Base-by-base conservation (phyloP, 148 eudicot genomes). In the Rhododendron mucronatum region DNA sequence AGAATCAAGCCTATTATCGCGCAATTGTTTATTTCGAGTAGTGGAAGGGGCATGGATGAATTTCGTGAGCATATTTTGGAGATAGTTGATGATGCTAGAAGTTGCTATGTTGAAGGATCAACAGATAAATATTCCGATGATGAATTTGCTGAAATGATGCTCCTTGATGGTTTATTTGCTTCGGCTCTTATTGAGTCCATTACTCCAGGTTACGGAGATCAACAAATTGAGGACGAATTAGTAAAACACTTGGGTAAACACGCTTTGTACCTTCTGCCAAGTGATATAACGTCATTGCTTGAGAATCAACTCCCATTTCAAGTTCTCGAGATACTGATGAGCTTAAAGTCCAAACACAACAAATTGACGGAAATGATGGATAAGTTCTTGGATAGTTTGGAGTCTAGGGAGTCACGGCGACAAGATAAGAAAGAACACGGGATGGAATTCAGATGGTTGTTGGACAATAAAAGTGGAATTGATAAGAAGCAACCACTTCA, bases 241-340 rank as follows among this genome's bases (percentile, higher is more conserved):
- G 11, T 21, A 3, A 45, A 78, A 45, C 55, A 45, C 81, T 78
- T 78, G 5, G 81, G 81, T 4, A n/a, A 41, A 44, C 63, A 81
- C 1, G 41, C 61, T 0, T 51, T 23, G 14, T 28, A 71, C 39
- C 39, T 71, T 15, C 3, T 71, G 39, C 20, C 39, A 30, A 71
- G 3, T 0, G 53, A 41, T 45, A n/a, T 45, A 3, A 21, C 47
- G 2, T 45, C n/a, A 9, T 41, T 78, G 82, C 51, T 78, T n/a
- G 55, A 78, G 55, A 78, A 45, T 41, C 51, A 78, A 23, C 55
- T 78, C 55, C 82, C 82, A 4, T 78, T 78, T 23, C 78, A 51
- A 45, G 88, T 86, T 73, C 88, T 84, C 7, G 20, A 15, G 41
- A n/a, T 74, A 30, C 61, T 73, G 67, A 88, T 50, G 47, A 86